Base-by-base conservation (phyloP, 2,329 filamentous ascomycete genomes). In the Fusarium phyllophilum region DNA sequence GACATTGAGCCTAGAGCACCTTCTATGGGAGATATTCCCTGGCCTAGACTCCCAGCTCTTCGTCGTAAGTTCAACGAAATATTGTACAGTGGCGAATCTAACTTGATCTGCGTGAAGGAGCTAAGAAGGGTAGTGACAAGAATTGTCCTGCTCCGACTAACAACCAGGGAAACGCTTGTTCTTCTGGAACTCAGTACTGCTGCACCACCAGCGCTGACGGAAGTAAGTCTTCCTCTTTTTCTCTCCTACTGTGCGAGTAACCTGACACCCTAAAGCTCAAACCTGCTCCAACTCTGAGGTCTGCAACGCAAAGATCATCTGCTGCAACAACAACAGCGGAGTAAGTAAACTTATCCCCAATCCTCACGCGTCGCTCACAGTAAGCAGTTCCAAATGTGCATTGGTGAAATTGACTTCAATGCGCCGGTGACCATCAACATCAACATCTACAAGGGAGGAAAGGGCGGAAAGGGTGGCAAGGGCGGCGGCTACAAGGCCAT, bases 361-460 rank as follows among this genome's bases (percentile, higher is more conserved):
- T 1, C 4, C 8, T 1, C 17, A 4, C 6, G 1, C 7, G 6
- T 42, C 22, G 10, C 41, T 42, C 41, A 42, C 41, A n/a, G 41
- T 15, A n/a, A 11, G 15, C 41, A 42, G 41, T 42, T 42, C 41
- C 41, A 77, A 64, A 76, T 77, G 49, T 77, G 75, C 38, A 77
- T 77, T 24, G 71, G 75, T 2, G 66, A 77, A 8, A 29, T 77
- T 7, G 62, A 77, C 54, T 77, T 77, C 41, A 76, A 72, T 31
- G 38, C 55, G n/a, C 71, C 75, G 18, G 68, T 77, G 34, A 77
- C 73, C 38, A 76, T 77, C 62, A 77, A 77, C 39, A 59, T 77
- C 45, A 65, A 70, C 56, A 55, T 67, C 26, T 31, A 33, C 52
- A 60, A 60, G 33, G 64, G 64, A 9, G 51, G 61, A 7, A 67